A percentile compares a stretch with the other conserved stretches of the same genome.
Evolutionary conservation across 192 early-diverging fungal species (phyloP).

Genomic region (Pilaira anomala): DNA sequence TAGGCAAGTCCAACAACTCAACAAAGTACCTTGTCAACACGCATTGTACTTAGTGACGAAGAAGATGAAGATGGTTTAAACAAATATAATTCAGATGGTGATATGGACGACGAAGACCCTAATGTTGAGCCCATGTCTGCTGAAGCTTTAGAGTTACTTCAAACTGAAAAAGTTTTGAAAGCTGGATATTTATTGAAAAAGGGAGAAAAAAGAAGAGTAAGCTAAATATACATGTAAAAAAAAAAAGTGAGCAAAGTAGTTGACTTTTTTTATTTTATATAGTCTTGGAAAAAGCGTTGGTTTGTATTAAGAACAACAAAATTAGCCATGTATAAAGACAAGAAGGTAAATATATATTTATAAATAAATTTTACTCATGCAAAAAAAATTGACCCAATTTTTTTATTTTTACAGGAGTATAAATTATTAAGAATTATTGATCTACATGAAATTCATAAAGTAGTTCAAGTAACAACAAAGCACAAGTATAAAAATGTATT

Average conservation of each 20-base stretch:
- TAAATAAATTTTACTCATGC: too few species aligned
- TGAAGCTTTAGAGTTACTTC: conserved; percentile 46
- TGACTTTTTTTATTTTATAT: conserved; percentile 8
- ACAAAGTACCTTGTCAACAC: conserved; percentile 4
- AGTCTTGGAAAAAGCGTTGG: conserved; percentile 86
- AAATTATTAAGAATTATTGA: conserved; percentile 72
- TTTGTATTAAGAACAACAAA: conserved; percentile 78
- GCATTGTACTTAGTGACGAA: conserved; percentile 27
- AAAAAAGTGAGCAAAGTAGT: not conserved
- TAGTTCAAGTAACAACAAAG: conserved; percentile 68
- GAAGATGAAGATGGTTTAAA: conserved; percentile 34
- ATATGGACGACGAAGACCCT: conserved; percentile 38
- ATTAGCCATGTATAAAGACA: conserved; percentile 83
- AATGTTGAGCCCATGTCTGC: conserved; percentile 15
- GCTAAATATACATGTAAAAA: not conserved
- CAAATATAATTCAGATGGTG: conserved; percentile 32
- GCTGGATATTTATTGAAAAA: conserved; percentile 59
- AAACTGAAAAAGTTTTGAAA: conserved; percentile 51
- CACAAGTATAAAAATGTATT: conserved; percentile 64
- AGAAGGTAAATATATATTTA: conserved; percentile 47
- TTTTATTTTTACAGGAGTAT: conserved; percentile 60
- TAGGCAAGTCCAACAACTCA: not conserved
- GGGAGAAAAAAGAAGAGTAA: conserved; percentile 56
- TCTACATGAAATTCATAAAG: conserved; percentile 64
- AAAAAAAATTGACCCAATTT: not conserved